These are phyloP conservation scores for Trichoderma breve DNA, from an alignment of 2,329 filamentous ascomycete species.

Conservation along the genomic window DNA sequence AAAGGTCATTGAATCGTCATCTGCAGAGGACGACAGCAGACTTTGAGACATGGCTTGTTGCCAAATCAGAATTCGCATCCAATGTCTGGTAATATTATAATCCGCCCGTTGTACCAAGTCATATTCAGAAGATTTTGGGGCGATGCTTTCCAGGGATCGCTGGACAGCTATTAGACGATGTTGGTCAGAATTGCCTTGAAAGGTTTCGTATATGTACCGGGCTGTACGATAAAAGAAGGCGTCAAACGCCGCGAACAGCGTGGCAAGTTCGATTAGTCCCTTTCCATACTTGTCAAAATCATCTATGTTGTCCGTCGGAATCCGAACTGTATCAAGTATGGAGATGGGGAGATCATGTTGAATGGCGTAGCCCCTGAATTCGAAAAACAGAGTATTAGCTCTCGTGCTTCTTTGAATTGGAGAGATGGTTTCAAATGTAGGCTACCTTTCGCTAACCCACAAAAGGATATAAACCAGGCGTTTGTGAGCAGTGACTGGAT, in stretches of 20 bases:
- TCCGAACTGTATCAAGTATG: neutral
- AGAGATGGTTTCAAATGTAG: neutral
- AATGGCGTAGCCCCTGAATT: conserved; percentile 10
- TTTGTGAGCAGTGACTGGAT: neutral
- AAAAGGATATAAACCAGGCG: conserved; percentile 12
- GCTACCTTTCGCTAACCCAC: conserved; percentile 20
- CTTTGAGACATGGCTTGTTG: conserved; percentile 17
- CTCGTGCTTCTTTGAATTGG: neutral
- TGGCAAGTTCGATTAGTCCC: conserved; percentile 16
- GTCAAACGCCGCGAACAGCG: conserved; percentile 6
- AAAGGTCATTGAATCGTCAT: conserved; percentile 15
- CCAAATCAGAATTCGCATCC: conserved; percentile 18
- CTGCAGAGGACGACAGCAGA: neutral
- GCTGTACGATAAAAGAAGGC: conserved; percentile 11
- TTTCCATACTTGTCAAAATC: conserved; percentile 17
- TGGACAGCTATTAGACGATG: conserved; percentile 13
- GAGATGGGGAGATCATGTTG: conserved; percentile 16
- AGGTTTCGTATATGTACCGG: neutral
- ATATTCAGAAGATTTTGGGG: neutral
- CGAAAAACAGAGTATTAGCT: neutral
- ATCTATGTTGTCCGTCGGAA: neutral
- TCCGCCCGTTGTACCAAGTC: conserved; percentile 15
- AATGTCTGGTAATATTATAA: conserved; percentile 19
- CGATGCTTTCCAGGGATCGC: neutral
- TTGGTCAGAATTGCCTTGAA: neutral